Evolutionary conservation across 192 early-diverging fungal species (phyloP).

Genomic region (Rhizoclosmatium globosum): DNA sequence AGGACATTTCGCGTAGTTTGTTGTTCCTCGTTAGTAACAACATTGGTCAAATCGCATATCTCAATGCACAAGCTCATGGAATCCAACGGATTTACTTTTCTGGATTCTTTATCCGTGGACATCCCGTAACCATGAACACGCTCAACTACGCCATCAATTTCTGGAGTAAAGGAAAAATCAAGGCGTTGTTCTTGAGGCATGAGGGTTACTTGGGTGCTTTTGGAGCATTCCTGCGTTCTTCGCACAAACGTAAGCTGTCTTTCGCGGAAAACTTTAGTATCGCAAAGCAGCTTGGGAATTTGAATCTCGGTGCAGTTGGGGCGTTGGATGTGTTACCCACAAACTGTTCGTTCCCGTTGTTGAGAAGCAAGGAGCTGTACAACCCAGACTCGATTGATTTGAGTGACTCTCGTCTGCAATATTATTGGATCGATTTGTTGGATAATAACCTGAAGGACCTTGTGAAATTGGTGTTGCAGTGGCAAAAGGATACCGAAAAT

Average conservation of each 20-base stretch:
- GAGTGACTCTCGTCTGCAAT: slow-evolving; percentile 57
- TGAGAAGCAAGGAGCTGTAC: slow-evolving; percentile 61
- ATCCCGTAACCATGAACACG: slow-evolving; percentile 98
- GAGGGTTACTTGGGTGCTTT: slow-evolving; percentile 96
- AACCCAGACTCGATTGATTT: slow-evolving; percentile 76
- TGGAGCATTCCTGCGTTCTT: slow-evolving; percentile 78
- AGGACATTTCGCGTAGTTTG: slow-evolving; percentile 89
- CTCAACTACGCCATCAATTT: slow-evolving; percentile 95
- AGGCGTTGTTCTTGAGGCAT: slow-evolving; percentile 94
- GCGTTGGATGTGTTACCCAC: slow-evolving; percentile 67
- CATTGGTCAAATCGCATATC: slow-evolving; percentile 97
- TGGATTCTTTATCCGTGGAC: slow-evolving; percentile 96
- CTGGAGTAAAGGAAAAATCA: slow-evolving; percentile 95
- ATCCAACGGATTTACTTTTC: slow-evolving; percentile 94
- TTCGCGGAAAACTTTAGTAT: slow-evolving; percentile 88
- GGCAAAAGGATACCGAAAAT: slow-evolving; percentile 37
- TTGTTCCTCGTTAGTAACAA: slow-evolving; percentile 99
- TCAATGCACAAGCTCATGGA: slow-evolving; percentile 93
- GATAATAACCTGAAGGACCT: slow-evolving; percentile 71
- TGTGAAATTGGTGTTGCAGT: slow-evolving; percentile 65
- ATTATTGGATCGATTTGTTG: slow-evolving; percentile 80
- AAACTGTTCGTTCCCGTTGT: slow-evolving; percentile 68
- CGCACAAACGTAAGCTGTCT: slow-evolving; percentile 52
- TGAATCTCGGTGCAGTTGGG: slow-evolving; percentile 66
- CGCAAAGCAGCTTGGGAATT: slow-evolving; percentile 59